Conservation (phyloP, 768 basidiomycete genomes). For the Lactifluus volemus region DNA sequence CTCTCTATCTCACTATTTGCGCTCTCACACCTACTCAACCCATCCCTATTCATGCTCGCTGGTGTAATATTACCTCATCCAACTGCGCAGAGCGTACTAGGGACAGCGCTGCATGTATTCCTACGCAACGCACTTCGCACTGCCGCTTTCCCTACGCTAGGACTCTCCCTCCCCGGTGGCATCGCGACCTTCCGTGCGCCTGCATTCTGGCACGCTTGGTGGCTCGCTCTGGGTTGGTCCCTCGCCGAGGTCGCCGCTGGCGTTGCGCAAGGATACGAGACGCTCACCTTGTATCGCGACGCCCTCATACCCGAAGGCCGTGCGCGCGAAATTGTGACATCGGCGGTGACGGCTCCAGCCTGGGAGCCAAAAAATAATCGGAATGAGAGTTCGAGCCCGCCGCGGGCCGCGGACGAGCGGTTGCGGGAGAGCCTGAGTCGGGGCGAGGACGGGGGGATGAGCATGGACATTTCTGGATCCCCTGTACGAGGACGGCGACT, state of each 20-base stretch:
- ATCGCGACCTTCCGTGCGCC: conserved; percentile 45
- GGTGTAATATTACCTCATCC: conserved; percentile 26
- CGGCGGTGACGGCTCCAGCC: conserved; percentile 14
- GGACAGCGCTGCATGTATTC: conserved; percentile 39
- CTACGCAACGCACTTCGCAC: conserved; percentile 48
- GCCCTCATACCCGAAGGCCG: conserved; percentile 46
- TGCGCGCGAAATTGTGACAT: conserved; percentile 33
- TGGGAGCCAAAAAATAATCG: conserved; percentile 15
- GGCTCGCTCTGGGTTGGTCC: conserved; percentile 71
- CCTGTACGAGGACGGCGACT: background rate
- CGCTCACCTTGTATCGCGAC: conserved; percentile 57
- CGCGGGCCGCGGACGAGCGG: conserved; percentile 2
- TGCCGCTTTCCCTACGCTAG: conserved; percentile 43
- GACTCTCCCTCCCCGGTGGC: conserved; percentile 37
- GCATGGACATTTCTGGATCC: background rate
- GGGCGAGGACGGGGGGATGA: background rate
- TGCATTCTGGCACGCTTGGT: conserved; percentile 65
- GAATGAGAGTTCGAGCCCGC: conserved; percentile 10
- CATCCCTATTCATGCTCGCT: conserved; percentile 36
- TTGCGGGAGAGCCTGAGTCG: conserved; percentile 10
- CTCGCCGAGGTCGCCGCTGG: conserved; percentile 56
- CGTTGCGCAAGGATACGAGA: conserved; percentile 63
- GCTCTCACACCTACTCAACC: conserved; percentile 44
- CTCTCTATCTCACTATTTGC: conserved; percentile 54
- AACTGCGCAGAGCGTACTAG: conserved; percentile 29